Evolutionary conservation across 139 green algal species (phyloP), one percentile per base, ranked within the genome.

Genomic region (Pseudopediastrum boryanum): DNA sequence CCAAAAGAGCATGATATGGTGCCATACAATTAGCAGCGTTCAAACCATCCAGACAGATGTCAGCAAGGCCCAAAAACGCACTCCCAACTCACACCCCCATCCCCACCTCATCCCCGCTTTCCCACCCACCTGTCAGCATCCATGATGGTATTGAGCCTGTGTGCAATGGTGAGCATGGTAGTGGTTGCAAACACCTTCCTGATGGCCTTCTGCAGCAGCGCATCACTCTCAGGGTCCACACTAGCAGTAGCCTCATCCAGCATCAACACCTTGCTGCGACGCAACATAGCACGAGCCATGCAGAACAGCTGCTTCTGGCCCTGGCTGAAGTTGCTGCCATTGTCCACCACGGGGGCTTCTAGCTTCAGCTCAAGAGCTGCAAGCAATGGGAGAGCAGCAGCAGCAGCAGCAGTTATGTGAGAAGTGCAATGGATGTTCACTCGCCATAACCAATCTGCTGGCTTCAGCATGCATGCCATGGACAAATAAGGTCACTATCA

Each of bases 241-340:
- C 78, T 87, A 29, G 94, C 93, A 27, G 96, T 99, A 4, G 95
- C 95, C 87, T 97, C 95, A 75, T 99, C 95, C 65, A 96, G 83
- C 82, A 98, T 94, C n/a, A 98, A 81, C 35, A 99, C 84, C 33
- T 82, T 86, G 85, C 77, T 88, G 63, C 84, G 71, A 70, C 86
- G 86, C 51, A 97, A 74, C 74, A 98, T 89, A 13, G 95, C 94
- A 16, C 95, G 88, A 1, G 93, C 95, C 75, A 98, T 85, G 87
- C 94, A 98, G 50, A 98, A 84, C 43, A 98, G 88, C 90, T 98
- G 95, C 41, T 93, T 86, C 90, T 98, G 93, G 9, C 95, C 95
- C 74, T 79, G 75, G 51, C 65, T 77, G 67, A 94, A 95, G 84
- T 97, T 97, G 36, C 88, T 87, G 21, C 93, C 93, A 56, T 85